These are phyloP conservation scores for Xylaria sp. DNA, from an alignment of 2,329 filamentous ascomycete genomes.

Conservation along the genomic window DNA sequence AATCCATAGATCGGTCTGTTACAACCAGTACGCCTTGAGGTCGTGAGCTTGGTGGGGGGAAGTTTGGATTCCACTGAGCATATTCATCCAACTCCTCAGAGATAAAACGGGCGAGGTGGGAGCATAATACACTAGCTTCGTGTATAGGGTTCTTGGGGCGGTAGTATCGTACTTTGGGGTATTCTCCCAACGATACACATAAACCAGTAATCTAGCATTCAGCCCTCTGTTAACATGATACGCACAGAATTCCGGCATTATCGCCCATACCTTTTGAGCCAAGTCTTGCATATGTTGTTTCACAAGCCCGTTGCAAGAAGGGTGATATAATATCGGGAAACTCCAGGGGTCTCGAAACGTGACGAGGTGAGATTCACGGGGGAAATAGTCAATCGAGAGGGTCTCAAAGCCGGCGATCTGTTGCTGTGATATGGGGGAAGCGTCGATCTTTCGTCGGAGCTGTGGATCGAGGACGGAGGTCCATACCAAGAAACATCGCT, in stretches of 20 bases:
- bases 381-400: conserved; percentile 87
- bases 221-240: conserved; percentile 29
- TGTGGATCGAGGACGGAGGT: conserved; percentile 76
- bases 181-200: conserved; percentile 92
- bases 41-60: conserved; percentile 80
- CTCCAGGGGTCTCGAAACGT: conserved; percentile 96
- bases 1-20: conserved; percentile 91
- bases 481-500: conserved; percentile 84
- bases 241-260: neutral
- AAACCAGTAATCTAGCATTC: conserved; percentile 78
- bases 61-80: conserved; percentile 83
- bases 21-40: conserved; percentile 87
- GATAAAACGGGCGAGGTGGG: conserved; percentile 88
- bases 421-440: conserved; percentile 72
- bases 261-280: conserved; percentile 78
- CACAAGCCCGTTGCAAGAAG: conserved; percentile 85
- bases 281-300: conserved; percentile 83
- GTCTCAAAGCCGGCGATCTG: conserved; percentile 84
- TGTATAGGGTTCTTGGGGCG: conserved; percentile 78
- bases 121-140: conserved; percentile 87
- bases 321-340: conserved; percentile 92
- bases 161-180: conserved; percentile 93
- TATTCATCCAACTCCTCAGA: conserved; percentile 93
- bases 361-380: conserved; percentile 88
- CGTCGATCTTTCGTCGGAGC: conserved; percentile 78